These are phyloP conservation scores for Neurospora discreta DNA, from an alignment of 495 filamentous ascomycete genomes.

Conservation along the genomic window DNA sequence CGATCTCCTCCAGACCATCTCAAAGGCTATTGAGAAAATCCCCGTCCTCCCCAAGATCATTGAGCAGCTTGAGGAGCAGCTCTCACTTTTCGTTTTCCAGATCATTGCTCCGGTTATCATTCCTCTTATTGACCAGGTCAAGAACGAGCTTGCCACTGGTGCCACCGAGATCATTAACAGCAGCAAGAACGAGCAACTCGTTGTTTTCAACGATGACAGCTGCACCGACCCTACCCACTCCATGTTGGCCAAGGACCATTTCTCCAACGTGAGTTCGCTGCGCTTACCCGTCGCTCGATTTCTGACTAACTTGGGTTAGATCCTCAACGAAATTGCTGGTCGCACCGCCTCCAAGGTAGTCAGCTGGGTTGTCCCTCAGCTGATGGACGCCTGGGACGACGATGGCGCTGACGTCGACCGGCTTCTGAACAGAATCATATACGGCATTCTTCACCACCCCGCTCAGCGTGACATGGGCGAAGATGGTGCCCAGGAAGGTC, in stretches of 20 bases:
- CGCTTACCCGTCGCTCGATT: neutral
- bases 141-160: constrained; percentile 70
- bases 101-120: constrained; percentile 76
- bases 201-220: constrained; percentile 71
- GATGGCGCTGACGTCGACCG: constrained; percentile 54
- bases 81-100: constrained; percentile 78
- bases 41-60: constrained; percentile 68
- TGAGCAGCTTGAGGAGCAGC: constrained; percentile 66
- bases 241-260: constrained; percentile 95
- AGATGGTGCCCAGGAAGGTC: constrained; percentile 63
- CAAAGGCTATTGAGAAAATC: constrained; percentile 64
- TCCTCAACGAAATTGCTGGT: constrained; percentile 81
- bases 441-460: constrained; percentile 80
- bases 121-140: constrained; percentile 75
- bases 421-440: constrained; percentile 60
- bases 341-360: constrained; percentile 66
- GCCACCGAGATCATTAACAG: constrained; percentile 77
- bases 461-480: constrained; percentile 57
- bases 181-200: constrained; percentile 65
- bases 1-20: constrained; percentile 67
- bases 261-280: constrained; percentile 47
- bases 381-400: constrained; percentile 81
- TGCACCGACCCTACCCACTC: constrained; percentile 78
- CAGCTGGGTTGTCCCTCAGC: constrained; percentile 71
- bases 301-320: constrained; percentile 29